Evolutionary conservation across 2,329 filamentous ascomycete genomes (phyloP), one percentile per base, ranked within the genome.

Genomic region (Paecilomyces sp.): DNA sequence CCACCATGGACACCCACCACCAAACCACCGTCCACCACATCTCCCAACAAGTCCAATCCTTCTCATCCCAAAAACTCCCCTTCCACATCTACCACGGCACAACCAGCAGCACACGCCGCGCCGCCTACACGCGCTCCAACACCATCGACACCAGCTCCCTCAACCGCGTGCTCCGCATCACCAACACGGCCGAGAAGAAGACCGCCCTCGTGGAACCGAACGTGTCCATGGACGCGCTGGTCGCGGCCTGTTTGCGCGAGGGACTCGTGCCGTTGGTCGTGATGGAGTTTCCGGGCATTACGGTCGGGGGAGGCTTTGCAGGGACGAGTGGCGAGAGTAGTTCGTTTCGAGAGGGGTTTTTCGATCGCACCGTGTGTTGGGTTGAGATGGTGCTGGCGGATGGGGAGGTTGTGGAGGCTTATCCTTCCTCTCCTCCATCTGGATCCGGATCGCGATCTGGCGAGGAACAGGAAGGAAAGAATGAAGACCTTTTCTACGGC

Each of bases 281-380:
- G 3, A 88, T 89, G 83, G 87, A 90, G 65, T 87, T 90, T 56
- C 86, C 86, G 0, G 85, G 85, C 0, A 90, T 89, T 62, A 90
- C 87, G 0, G 83, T 82, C 0, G 87, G 87, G 13, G 87, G 87
- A 2, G 86, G 85, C 0, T 89, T 87, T 67, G 80, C 85, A 0
- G 87, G 87, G 1, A 88, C 86, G 0, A 82, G 83, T 0, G 87
- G 86, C 2, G 87, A 90, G 68, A 88, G 85, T 69, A 85, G 81
- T 61, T 87, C 84, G 0, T 90, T 88, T 69, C 81, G 80, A 12
- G 80, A 87, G 66, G 87, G 88, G 0, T 83, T 87, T 62, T 90
- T 90, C 67, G 85, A 89, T 57, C 73, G 81, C 12, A 88, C 82
- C 0, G 77, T 89, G 25, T 82, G 81, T 56, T 81, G 77, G 61